Base-by-base conservation (phyloP, 352 stramenopile species). In the Pythium aquatile region DNA sequence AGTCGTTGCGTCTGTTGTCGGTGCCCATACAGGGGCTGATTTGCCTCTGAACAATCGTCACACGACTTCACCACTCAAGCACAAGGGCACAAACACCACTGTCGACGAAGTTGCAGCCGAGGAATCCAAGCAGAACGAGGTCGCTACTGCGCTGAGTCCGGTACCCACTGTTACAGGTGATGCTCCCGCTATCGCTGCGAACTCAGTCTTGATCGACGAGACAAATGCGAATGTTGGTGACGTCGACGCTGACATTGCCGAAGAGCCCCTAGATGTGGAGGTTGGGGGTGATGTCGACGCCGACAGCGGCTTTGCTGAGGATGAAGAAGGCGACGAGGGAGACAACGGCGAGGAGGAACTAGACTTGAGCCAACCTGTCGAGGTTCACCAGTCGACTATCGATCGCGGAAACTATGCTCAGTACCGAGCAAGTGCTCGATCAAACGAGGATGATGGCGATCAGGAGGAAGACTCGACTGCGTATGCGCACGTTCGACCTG, bases 351-450 rank as follows among this genome's bases (percentile, higher is more conserved):
- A 52, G n/a, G 32, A 46, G 13, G 40, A 51, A 29, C n/a, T 2
- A 37, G 68, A 60, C 47, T 2, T 47, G 32, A 58, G 44, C 17
- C 44, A 51, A n/a, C 44, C 44, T 6, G 44, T 51, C 2, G 35
- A 56, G n/a, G 56, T 4, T 42, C 55, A 56, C 7, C n/a, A 20
- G 11, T 83, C 76, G 33, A 88, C 81, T 9, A 77, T 90, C 40
- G 79, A 88, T 28, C 66, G 66, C 46, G 81, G 77, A 44, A 87
- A 84, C 26, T 66, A 78, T 3, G 20, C 54, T 2, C 40, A 67
- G 17, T 66, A 66, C 17, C 37, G 51, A 42, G 30, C 49, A 5
- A 65, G 54, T 17, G 47, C 30, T 13, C 20, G 58, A 81, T 79
- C 47, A 16, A 58, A 3, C n/a, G 20, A 5, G 40, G 56, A 71